Base-by-base conservation (phyloP, 768 basidiomycete genomes). In the Mycena epipterygia region DNA sequence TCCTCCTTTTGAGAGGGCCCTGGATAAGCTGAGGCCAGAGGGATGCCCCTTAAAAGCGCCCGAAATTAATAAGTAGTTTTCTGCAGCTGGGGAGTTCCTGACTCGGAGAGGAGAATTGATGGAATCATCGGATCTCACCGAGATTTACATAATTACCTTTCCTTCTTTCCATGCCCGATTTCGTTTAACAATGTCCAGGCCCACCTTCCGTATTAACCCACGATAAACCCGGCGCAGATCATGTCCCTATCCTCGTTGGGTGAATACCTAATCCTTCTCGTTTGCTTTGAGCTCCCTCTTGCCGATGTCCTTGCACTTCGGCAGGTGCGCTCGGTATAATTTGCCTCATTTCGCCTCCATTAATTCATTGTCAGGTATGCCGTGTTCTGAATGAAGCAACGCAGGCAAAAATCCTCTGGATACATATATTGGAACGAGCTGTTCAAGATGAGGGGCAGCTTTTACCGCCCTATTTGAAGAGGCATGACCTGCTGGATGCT, bases 331-430 rank as follows among this genome's bases (percentile, higher is more conserved):
- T 14, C 16, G 5, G 19, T 37, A 3, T 14, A 14, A 11, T 2
- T 21, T 17, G 19, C 13, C 2, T 27, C 33, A 37, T 48, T 44
- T 19, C 13, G 23, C 11, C 42, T n/a, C 23, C 13, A 19, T n/a
- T 35, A 13, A n/a, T 57, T 12, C n/a, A 23, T 33, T 33, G 29
- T 5, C 14, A 53, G 39, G 39, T 30, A 9, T 53, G n/a, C n/a
- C n/a, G n/a, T 27, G 46, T 48, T 13, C 46, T 48, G 11, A 21
- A 13, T 25, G 25, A 48, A 3, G 23, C 25, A 17, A 48, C 46
- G 25, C 46, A 12, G 11, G 14, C 51, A 39, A 64, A 64, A 42
- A 14, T 42, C 23, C 39, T 64, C 11, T 64, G 49, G 62, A 42
- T 53, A 23, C 16, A 21, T 32, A 41, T 41, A 14, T 23, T 64